Evolutionary conservation across 768 basidiomycete genomes (phyloP).

Genomic region (Suillus americanus): DNA sequence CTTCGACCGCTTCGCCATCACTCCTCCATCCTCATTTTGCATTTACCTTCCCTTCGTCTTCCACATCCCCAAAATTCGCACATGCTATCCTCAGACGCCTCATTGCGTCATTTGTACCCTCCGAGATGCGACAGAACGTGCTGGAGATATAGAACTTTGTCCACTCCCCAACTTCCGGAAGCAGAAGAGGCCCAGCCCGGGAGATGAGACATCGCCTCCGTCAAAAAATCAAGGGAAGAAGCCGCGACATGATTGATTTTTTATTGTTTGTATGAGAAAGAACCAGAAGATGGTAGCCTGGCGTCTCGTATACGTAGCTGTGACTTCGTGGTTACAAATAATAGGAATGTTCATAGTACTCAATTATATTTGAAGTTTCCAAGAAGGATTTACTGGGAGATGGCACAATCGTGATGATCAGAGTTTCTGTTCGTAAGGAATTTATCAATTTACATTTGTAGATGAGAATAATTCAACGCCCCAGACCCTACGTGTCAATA

Average conservation of each 20-base stretch:
- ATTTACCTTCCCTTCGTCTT: background rate
- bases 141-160: too few species aligned
- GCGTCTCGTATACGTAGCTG: background rate
- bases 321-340: background rate
- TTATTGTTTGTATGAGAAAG: background rate
- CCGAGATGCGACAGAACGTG: background rate
- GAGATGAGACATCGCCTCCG: too few species aligned
- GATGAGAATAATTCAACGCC: too few species aligned
- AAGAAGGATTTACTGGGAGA: background rate
- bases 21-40: too few species aligned
- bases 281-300: background rate
- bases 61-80: conserved; percentile 45
- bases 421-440: background rate
- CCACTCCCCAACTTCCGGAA: too few species aligned
- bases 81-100: conserved; percentile 38
- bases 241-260: too few species aligned
- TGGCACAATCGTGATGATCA: background rate
- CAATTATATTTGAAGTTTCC: background rate
- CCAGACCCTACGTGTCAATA: too few species aligned
- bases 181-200: too few species aligned
- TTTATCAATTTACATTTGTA: too few species aligned
- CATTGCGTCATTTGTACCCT: too few species aligned
- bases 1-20: too few species aligned
- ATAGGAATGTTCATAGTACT: background rate
- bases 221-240: too few species aligned